phyloP scores from a whole-genome alignment of 495 filamentous ascomycete genomes.

The Trichoderma asperelloides region DNA sequence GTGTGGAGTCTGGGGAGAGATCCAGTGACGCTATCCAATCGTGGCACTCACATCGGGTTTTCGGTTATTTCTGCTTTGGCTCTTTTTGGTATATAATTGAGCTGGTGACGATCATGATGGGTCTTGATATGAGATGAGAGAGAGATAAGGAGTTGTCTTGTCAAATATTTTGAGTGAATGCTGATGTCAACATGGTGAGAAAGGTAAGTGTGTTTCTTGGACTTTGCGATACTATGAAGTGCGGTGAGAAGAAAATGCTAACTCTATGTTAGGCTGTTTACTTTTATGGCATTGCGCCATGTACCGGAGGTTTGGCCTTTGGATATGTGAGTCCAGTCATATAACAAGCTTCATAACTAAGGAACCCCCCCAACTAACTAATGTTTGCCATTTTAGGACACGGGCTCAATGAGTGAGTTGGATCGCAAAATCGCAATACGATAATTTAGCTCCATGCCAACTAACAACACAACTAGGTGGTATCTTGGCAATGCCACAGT shows the following conservation, averaged over 20 bases:
- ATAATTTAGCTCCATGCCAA: conserved; percentile 16
- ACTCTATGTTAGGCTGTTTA: conserved; percentile 17
- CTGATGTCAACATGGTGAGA: background rate
- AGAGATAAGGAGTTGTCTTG: background rate
- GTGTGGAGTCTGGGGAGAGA: background rate
- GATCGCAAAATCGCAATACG: conserved; percentile 15
- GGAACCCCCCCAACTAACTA: background rate
- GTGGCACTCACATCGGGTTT: background rate
- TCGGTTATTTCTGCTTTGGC: background rate
- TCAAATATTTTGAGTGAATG: too few species aligned
- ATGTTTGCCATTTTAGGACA: background rate
- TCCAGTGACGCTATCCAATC: background rate
- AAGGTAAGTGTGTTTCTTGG: background rate
- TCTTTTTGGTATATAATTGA: background rate
- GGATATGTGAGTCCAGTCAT: conserved; percentile 26
- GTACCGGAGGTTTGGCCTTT: conserved; percentile 24
- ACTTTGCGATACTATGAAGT: background rate
- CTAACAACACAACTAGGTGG: conserved; percentile 11
- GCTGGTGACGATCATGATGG: conserved; percentile 9
- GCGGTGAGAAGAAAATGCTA: conserved; percentile 9
- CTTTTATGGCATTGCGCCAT: conserved; percentile 26
- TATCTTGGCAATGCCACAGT: conserved; percentile 15
- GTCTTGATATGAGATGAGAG: background rate
- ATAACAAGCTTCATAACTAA: background rate
- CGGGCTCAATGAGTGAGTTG: conserved; percentile 10